phyloP scores from a whole-genome alignment of 2,329 filamentous ascomycete genomes.

The Ophiocordyceps robertsii region DNA sequence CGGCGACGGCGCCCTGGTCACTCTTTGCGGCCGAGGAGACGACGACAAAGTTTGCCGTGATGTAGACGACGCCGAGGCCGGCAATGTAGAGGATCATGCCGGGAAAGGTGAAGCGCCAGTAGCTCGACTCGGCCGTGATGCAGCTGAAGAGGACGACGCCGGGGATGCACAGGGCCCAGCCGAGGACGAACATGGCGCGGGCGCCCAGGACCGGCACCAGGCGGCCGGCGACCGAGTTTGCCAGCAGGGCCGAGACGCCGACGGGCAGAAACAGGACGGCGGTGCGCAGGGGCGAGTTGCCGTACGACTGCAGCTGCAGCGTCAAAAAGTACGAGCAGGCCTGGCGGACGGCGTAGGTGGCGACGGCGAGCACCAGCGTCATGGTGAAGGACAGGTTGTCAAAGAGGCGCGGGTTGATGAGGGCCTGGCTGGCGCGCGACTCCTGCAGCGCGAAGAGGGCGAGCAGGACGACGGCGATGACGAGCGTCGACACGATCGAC shows the following conservation, averaged over 20 bases:
- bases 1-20: conserved; percentile 1
- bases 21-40: conserved; percentile 1
- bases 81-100: conserved; percentile 1
- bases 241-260: neutral
- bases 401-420: neutral
- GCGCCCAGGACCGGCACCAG: conserved; percentile 1
- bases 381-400: neutral
- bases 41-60: conserved; percentile 1
- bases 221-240: conserved; percentile 1
- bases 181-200: conserved; percentile 1
- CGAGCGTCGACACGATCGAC: neutral
- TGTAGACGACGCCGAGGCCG: neutral
- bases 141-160: conserved; percentile 1
- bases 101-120: conserved; percentile 1
- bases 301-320: conserved; percentile 1
- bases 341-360: conserved; percentile 1
- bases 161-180: conserved; percentile 2
- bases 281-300: neutral
- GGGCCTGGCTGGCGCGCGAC: neutral
- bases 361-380: conserved; percentile 1
- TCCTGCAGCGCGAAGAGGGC: neutral
- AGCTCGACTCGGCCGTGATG: neutral
- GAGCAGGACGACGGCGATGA: neutral
- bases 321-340: conserved; percentile 1
- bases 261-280: neutral